Evolutionary conservation across 352 stramenopile genomes (phyloP).

Genomic region (Globisporangium paroecandrum): DNA sequence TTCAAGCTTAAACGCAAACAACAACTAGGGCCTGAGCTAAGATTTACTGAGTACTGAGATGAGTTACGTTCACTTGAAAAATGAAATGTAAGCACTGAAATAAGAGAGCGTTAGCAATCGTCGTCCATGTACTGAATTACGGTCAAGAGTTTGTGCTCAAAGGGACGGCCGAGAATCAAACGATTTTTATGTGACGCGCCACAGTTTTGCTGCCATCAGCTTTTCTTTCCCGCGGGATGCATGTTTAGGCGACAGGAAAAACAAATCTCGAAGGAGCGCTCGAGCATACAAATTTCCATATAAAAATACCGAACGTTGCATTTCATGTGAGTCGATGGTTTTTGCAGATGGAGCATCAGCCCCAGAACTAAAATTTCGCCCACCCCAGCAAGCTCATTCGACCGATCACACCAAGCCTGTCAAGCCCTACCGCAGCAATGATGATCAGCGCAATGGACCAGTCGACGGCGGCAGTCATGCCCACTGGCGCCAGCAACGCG

Average conservation of each 20-base stretch:
- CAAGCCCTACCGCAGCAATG: neutral
- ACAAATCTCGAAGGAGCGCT: neutral
- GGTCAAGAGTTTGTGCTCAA: too few relatives aligned
- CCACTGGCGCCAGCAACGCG: neutral
- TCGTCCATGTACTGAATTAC: too few relatives aligned
- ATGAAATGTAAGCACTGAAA: too few relatives aligned
- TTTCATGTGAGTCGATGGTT: neutral
- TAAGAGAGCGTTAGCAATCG: too few relatives aligned
- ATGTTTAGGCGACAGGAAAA: constrained; percentile 12
- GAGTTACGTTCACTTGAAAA: too few relatives aligned
- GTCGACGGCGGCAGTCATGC: neutral
- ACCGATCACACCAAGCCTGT: neutral
- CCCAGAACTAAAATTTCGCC: neutral
- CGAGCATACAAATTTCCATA: constrained; percentile 4
- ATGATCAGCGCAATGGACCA: neutral
- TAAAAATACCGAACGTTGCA: neutral
- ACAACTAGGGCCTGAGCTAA: too few relatives aligned
- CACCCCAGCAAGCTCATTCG: neutral
- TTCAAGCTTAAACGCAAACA: too few relatives aligned
- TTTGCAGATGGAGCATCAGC: neutral
- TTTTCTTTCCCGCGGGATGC: constrained; percentile 8
- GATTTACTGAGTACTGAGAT: too few relatives aligned
- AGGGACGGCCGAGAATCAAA: too few relatives aligned
- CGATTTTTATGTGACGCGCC: neutral
- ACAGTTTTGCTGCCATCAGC: constrained; percentile 1